Conservation (phyloP, 192 early-diverging fungal species). For the Coemansia sp. region DNA sequence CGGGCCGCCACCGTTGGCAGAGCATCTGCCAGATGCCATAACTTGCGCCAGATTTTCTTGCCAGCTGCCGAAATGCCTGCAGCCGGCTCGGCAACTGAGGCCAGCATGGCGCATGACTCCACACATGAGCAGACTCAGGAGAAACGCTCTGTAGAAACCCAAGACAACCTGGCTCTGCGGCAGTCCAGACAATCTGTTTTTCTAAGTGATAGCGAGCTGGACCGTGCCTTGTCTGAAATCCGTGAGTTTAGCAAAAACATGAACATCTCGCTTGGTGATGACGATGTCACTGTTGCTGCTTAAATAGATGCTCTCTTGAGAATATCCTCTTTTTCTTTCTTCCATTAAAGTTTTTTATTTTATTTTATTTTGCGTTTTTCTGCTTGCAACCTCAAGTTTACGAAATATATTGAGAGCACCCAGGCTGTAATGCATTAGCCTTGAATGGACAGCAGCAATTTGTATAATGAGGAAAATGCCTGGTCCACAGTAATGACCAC, state of each 20-base stretch:
- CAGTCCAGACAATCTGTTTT: slow-evolving; percentile 31
- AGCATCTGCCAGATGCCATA: slow-evolving; percentile 4
- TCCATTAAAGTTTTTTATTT: slow-evolving; percentile 1
- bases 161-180: slow-evolving; percentile 1
- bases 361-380: slow-evolving; percentile 5
- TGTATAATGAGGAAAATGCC: slow-evolving; percentile 28
- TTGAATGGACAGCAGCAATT: slow-evolving; percentile 12
- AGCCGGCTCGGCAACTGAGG: not conserved
- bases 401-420: too few species aligned
- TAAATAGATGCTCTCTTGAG: too few species aligned
- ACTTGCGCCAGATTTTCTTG: slow-evolving; percentile 7
- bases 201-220: slow-evolving; percentile 46
- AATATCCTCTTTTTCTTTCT: not conserved
- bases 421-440: not conserved
- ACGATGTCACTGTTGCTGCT: not conserved
- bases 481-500: slow-evolving; percentile 38
- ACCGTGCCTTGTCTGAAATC: slow-evolving; percentile 43
- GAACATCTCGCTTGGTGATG: slow-evolving; percentile 36
- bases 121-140: not conserved
- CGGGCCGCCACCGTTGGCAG: slow-evolving; percentile 10
- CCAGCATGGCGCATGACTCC: not conserved
- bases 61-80: slow-evolving; percentile 1
- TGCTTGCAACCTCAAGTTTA: too few species aligned
- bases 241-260: slow-evolving; percentile 47
- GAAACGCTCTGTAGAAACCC: not conserved